phyloP scores from a whole-genome alignment of 2,329 filamentous ascomycete genomes.

The Metarhizium album region DNA sequence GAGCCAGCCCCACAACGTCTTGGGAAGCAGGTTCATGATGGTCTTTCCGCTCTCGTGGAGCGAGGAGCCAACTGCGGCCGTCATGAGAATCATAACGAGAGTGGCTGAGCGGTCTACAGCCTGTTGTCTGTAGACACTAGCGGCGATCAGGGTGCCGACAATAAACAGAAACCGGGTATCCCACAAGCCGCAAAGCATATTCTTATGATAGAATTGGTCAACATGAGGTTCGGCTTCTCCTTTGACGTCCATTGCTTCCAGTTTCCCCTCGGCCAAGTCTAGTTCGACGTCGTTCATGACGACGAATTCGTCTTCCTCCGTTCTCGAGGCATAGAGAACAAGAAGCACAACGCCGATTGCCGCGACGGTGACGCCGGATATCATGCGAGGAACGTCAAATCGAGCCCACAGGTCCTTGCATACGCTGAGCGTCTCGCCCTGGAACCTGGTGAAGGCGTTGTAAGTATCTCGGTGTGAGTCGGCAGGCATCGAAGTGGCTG shows the following conservation, averaged over 20 bases:
- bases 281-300: slow-evolving; percentile 46
- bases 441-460: slow-evolving; percentile 59
- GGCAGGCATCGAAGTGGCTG: slow-evolving; percentile 24
- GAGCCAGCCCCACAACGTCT: slow-evolving; percentile 81
- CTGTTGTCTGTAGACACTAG: slow-evolving; percentile 22
- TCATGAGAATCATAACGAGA: slow-evolving; percentile 23
- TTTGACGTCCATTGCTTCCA: slow-evolving; percentile 36
- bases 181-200: slow-evolving; percentile 25
- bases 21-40: slow-evolving; percentile 49
- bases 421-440: slow-evolving; percentile 63
- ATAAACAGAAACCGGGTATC: slow-evolving; percentile 23
- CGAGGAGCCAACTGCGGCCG: slow-evolving; percentile 31
- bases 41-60: slow-evolving; percentile 33
- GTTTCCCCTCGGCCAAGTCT: slow-evolving; percentile 46
- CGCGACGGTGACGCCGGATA: slow-evolving; percentile 64
- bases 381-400: slow-evolving; percentile 82
- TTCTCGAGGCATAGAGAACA: slow-evolving; percentile 58
- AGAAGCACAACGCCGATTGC: slow-evolving; percentile 57
- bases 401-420: slow-evolving; percentile 85
- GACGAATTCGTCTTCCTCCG: slow-evolving; percentile 42
- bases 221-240: slow-evolving; percentile 30
- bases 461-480: slow-evolving; percentile 31
- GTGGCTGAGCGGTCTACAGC: slow-evolving; percentile 27
- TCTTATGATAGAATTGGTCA: slow-evolving; percentile 22
- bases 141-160: slow-evolving; percentile 16